A percentile compares a stretch with the other conserved stretches of the same genome.
phyloP scores from a whole-genome alignment of 2,329 filamentous ascomycete species.

The Dactylellina parvicollis region DNA sequence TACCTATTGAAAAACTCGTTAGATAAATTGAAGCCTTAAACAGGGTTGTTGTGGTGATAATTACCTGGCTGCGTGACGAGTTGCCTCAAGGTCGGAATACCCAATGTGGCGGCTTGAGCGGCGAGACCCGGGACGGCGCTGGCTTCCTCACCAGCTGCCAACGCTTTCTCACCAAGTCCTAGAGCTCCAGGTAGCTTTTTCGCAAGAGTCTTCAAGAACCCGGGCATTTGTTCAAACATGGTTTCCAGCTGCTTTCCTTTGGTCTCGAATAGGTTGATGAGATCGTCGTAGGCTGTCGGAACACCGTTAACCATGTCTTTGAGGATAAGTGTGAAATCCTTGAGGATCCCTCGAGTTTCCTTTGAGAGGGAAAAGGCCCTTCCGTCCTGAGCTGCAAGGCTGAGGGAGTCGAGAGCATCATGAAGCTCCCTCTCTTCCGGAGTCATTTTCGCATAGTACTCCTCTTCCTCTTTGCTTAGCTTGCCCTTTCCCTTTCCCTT shows the following conservation, averaged over 20 bases:
- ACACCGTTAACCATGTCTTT: conserved; percentile 92
- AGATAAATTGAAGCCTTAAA: conserved; percentile 1
- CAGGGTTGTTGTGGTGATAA: conserved; percentile 54
- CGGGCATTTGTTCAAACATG: conserved; percentile 56
- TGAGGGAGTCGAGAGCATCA: conserved; percentile 81
- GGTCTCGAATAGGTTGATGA: conserved; percentile 73
- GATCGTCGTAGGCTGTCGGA: conserved; percentile 90
- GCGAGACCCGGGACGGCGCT: conserved; percentile 64
- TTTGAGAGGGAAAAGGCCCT: conserved; percentile 83
- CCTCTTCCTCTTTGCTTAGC: conserved; percentile 26
- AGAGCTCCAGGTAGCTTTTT: conserved; percentile 56
- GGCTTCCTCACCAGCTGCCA: conserved; percentile 61
- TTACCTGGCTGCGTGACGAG: conserved; percentile 87
- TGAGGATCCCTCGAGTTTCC: conserved; percentile 82
- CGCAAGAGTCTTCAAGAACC: conserved; percentile 56
- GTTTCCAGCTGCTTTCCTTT: conserved; percentile 66
- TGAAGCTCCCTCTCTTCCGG: conserved; percentile 76
- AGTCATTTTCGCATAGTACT: conserved; percentile 42
- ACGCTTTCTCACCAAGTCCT: conserved; percentile 52
- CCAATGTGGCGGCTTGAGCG: conserved; percentile 42
- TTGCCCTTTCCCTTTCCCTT: conserved; percentile 59
- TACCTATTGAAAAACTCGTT: conserved; percentile 16
- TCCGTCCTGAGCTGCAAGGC: conserved; percentile 81
- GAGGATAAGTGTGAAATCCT: conserved; percentile 86
- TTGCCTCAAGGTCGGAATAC: conserved; percentile 76